Evolutionary conservation across 768 basidiomycete species (phyloP).

Genomic region (Xanthoconium purpureum): DNA sequence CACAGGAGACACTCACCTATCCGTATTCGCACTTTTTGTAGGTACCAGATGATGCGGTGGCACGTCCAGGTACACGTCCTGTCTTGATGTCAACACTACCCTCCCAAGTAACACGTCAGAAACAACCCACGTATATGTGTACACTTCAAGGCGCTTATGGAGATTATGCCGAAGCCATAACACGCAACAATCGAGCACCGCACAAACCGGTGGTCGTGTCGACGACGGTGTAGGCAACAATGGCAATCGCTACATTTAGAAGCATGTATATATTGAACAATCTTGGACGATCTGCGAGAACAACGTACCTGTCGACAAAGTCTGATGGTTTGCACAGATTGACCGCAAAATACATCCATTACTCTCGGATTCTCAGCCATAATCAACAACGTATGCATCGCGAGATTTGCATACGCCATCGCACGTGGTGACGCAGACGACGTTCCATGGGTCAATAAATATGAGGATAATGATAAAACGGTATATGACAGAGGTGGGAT

Average conservation of each 20-base stretch:
- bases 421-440: constrained; percentile 57
- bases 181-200: constrained; percentile 64
- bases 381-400: constrained; percentile 50
- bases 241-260: constrained; percentile 45
- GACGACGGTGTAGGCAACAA: constrained; percentile 40
- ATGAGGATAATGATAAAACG: constrained; percentile 58
- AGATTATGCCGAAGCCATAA: constrained; percentile 72
- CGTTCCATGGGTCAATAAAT: constrained; percentile 64
- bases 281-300: not conserved
- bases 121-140: constrained; percentile 51
- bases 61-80: constrained; percentile 58
- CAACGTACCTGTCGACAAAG: constrained; percentile 60
- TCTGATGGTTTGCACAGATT: constrained; percentile 41
- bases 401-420: constrained; percentile 58
- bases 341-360: constrained; percentile 45
- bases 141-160: constrained; percentile 56
- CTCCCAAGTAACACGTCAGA: not conserved
- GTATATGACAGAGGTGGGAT: constrained; percentile 43
- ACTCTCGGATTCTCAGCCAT: constrained; percentile 49
- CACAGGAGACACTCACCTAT: constrained; percentile 42
- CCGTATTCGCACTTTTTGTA: constrained; percentile 51
- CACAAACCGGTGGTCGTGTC: constrained; percentile 49
- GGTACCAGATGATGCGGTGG: constrained; percentile 53
- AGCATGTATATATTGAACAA: not conserved
- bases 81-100: not conserved